Evolutionary conservation across 192 early-diverging fungal species (phyloP).

Genomic region (Phlyctochytrium arcticum): DNA sequence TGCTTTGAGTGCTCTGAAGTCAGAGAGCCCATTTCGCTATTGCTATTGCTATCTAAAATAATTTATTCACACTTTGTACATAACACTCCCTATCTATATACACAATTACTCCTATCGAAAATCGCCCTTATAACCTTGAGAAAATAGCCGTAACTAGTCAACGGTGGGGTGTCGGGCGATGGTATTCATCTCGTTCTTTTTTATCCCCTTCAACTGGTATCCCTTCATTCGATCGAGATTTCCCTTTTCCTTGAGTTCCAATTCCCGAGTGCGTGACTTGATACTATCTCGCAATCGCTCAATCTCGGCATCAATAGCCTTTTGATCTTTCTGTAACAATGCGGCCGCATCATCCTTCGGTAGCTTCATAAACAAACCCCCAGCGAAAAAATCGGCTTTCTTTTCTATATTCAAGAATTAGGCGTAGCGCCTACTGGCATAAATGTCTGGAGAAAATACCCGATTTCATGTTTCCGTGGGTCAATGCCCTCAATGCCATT

Average conservation of each 20-base stretch:
- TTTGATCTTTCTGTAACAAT: slow-evolving; percentile 26
- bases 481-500: slow-evolving; percentile 27
- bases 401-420: not conserved
- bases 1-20: slow-evolving; percentile 51
- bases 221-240: slow-evolving; percentile 1
- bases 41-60: no score
- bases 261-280: slow-evolving; percentile 11
- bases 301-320: slow-evolving; percentile 30
- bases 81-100: no score
- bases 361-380: slow-evolving; percentile 31
- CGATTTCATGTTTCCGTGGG: slow-evolving; percentile 4
- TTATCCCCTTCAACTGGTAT: slow-evolving; percentile 13
- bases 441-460: not conserved
- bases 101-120: no score
- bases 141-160: slow-evolving; percentile 8
- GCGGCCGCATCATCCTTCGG: slow-evolving; percentile 16
- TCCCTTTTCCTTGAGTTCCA: slow-evolving; percentile 23
- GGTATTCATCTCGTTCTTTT: not conserved
- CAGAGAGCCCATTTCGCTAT: no score
- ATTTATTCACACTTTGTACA: no score
- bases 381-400: slow-evolving; percentile 29
- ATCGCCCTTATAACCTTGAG: no score
- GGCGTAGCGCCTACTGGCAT: not conserved
- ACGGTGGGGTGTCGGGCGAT: not conserved
- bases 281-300: slow-evolving; percentile 18